Conservation (phyloP, 441 rosid genomes). For the Geranium incanum region DNA sequence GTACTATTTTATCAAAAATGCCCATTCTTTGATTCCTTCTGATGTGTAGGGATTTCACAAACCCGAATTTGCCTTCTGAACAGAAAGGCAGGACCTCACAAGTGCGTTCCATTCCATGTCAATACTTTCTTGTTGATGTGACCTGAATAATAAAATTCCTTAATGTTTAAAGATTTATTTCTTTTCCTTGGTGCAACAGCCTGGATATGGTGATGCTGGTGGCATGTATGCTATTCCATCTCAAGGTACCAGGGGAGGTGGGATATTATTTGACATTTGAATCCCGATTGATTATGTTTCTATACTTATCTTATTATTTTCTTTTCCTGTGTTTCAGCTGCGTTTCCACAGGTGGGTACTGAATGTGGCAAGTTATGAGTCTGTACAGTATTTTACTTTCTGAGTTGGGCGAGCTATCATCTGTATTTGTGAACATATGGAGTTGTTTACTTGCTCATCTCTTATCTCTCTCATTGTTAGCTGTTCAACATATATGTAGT, state of each 20-base stretch:
- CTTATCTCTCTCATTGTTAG: neutral
- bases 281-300: slow-evolving; percentile 12
- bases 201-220: slow-evolving; percentile 83
- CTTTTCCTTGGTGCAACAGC: slow-evolving; percentile 35
- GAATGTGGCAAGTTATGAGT: slow-evolving; percentile 22
- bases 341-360: slow-evolving; percentile 84
- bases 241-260: slow-evolving; percentile 33
- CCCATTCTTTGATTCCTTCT: slow-evolving; percentile 9
- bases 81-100: slow-evolving; percentile 87
- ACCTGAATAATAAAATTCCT: neutral
- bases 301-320: slow-evolving; percentile 18
- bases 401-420: slow-evolving; percentile 21
- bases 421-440: slow-evolving; percentile 9
- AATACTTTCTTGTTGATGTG: neutral
- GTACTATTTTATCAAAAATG: slow-evolving; percentile 5
- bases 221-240: slow-evolving; percentile 44
- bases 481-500: neutral
- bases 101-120: slow-evolving; percentile 31
- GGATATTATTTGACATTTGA: slow-evolving; percentile 14
- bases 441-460: slow-evolving; percentile 10
- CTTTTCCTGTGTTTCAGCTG: slow-evolving; percentile 48
- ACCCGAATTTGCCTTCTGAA: slow-evolving; percentile 83
- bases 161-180: slow-evolving; percentile 18
- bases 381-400: slow-evolving; percentile 20
- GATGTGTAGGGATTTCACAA: slow-evolving; percentile 77